Evolutionary conservation across 306 rosid genomes (phyloP).

Genomic region (Comarum palustre): DNA sequence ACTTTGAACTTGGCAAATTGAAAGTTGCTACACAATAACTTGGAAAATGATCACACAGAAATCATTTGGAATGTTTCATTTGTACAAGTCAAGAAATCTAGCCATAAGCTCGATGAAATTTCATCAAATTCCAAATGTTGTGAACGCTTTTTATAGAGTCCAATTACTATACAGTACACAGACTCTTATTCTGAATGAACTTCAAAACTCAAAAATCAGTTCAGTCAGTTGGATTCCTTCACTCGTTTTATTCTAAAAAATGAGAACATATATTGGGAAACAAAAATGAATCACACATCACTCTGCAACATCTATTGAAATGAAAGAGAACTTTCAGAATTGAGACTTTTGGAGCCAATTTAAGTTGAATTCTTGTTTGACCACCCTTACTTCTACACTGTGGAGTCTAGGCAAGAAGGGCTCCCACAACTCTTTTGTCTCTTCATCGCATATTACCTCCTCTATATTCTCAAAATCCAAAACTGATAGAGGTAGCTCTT

Average conservation of each 20-base stretch:
- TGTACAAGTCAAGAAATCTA: neutral
- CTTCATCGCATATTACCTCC: slow-evolving; percentile 45
- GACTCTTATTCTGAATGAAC: neutral
- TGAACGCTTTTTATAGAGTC: neutral
- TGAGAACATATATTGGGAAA: neutral
- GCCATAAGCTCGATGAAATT: neutral
- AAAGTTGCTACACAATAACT: neutral
- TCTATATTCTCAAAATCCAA: slow-evolving; percentile 29
- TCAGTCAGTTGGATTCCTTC: neutral
- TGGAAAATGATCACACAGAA: neutral
- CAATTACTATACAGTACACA: neutral
- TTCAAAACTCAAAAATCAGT: neutral
- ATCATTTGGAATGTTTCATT: neutral
- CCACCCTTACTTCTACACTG: neutral
- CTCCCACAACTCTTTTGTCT: slow-evolving; percentile 5
- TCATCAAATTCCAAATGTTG: neutral
- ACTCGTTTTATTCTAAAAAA: neutral
- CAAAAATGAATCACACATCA: neutral
- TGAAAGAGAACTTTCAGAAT: neutral
- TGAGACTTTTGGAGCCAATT: slow-evolving; percentile 30
- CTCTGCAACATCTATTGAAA: neutral
- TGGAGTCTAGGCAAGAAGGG: neutral
- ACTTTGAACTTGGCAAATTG: neutral
- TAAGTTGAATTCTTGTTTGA: slow-evolving; percentile 31
- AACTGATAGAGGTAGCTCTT: slow-evolving; percentile 39